Percentiles rank a stretch among this genome's conserved stretches.
These are phyloP conservation scores for Alternaria incomplexa DNA, from an alignment of 2,329 filamentous ascomycete species.

Conservation along the genomic window DNA sequence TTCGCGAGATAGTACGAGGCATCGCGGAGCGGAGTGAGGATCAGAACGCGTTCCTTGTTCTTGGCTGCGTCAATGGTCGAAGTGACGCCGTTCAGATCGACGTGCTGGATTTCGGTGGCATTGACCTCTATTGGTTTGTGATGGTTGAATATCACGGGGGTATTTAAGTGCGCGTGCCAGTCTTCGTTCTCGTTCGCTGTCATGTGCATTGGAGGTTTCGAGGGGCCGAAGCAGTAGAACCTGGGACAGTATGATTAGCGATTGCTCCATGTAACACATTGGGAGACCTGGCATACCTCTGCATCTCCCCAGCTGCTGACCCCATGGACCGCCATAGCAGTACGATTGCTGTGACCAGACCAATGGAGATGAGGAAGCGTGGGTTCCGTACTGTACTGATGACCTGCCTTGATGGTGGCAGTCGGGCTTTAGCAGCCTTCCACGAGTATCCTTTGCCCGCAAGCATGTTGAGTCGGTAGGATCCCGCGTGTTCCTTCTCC, in stretches of 20 bases:
- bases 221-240: slow-evolving; percentile 96
- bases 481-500: slow-evolving; percentile 26
- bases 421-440: slow-evolving; percentile 82
- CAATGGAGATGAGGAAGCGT: slow-evolving; percentile 76
- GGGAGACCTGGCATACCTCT: slow-evolving; percentile 68
- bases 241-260: slow-evolving; percentile 57
- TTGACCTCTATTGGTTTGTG: slow-evolving; percentile 88
- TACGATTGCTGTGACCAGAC: slow-evolving; percentile 72
- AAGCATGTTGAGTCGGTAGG: slow-evolving; percentile 67
- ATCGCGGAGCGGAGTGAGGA: slow-evolving; percentile 92
- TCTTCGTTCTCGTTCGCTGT: slow-evolving; percentile 85
- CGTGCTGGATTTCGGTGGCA: slow-evolving; percentile 74
- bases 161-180: slow-evolving; percentile 88
- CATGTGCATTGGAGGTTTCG: slow-evolving; percentile 97
- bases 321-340: slow-evolving; percentile 89
- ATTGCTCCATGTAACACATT: neutral
- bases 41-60: slow-evolving; percentile 86
- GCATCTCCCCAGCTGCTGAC: slow-evolving; percentile 82
- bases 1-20: slow-evolving; percentile 81
- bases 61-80: slow-evolving; percentile 78
- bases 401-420: slow-evolving; percentile 76
- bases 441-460: slow-evolving; percentile 88
- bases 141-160: slow-evolving; percentile 95
- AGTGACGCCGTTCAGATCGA: slow-evolving; percentile 84
- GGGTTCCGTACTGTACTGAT: slow-evolving; percentile 72